Conservation (phyloP, 148 eudicot species). For the Cornus suecica region DNA sequence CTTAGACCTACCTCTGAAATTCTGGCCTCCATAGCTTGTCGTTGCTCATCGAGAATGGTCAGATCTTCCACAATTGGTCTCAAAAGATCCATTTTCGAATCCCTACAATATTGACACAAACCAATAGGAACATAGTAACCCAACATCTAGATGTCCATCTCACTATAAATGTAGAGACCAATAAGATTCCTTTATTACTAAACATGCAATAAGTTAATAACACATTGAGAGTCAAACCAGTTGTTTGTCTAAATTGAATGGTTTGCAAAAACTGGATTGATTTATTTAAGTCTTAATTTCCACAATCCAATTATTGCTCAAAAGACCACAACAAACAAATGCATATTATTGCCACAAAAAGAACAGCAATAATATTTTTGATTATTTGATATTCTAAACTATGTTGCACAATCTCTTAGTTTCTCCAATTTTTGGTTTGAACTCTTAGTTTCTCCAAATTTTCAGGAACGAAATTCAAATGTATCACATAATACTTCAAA, state of each 20-base stretch:
- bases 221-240: background rate
- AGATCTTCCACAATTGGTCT: conserved; percentile 48
- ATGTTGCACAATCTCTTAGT: background rate
- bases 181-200: background rate
- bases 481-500: no score
- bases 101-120: conserved; percentile 33
- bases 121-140: background rate
- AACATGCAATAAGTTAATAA: background rate
- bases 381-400: background rate
- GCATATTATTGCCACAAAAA: background rate
- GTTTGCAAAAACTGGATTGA: background rate
- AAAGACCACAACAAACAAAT: background rate
- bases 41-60: conserved; percentile 49
- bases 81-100: conserved; percentile 38
- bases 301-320: background rate
- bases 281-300: background rate
- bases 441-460: no score
- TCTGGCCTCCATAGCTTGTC: conserved; percentile 46
- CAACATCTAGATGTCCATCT: background rate
- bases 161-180: background rate
- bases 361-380: background rate
- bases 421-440: no score
- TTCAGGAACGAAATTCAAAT: background rate
- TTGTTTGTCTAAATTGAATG: background rate
- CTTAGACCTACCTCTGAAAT: conserved; percentile 40